These are phyloP conservation scores for Alternaria ventricosa DNA, from an alignment of 2,329 filamentous ascomycete species.

Conservation along the genomic window DNA sequence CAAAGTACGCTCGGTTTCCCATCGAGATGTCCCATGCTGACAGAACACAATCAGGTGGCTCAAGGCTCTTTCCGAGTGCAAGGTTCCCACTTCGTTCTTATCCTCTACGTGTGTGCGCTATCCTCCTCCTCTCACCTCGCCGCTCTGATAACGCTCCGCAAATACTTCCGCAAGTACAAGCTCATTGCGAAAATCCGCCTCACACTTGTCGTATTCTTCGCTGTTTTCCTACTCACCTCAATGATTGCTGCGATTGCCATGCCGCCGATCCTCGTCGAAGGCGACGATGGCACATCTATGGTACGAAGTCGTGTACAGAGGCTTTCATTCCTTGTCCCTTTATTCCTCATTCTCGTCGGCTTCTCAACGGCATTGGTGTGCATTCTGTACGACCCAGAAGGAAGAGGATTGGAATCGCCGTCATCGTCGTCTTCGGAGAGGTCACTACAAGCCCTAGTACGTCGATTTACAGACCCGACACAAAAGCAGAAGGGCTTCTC, in stretches of 20 bases:
- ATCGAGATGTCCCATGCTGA: neutral
- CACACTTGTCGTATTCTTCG: constrained; percentile 35
- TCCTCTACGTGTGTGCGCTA: constrained; percentile 41
- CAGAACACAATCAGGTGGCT: constrained; percentile 22
- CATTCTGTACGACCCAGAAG: constrained; percentile 31
- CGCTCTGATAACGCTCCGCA: constrained; percentile 39
- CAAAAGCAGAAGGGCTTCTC: neutral
- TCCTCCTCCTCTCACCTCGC: constrained; percentile 42
- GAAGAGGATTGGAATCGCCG: constrained; percentile 3
- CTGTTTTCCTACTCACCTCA: constrained; percentile 33
- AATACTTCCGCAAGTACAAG: constrained; percentile 39
- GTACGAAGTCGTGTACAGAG: constrained; percentile 25
- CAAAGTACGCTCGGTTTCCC: constrained; percentile 20
- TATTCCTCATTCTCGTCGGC: constrained; percentile 36
- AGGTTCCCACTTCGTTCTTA: constrained; percentile 40
- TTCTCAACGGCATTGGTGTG: constrained; percentile 39
- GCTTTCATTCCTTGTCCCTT: constrained; percentile 31
- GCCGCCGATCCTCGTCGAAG: constrained; percentile 12
- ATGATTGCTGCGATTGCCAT: constrained; percentile 36
- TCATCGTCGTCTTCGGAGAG: constrained; percentile 5
- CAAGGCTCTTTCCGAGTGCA: constrained; percentile 35
- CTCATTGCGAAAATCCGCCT: constrained; percentile 39
- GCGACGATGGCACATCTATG: constrained; percentile 2
- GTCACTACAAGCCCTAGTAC: constrained; percentile 5
- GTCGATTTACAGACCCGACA: constrained; percentile 13